Base-by-base conservation (phyloP, 1,284 basidiomycete genomes). In the Kalmanozyma brasiliensis region DNA sequence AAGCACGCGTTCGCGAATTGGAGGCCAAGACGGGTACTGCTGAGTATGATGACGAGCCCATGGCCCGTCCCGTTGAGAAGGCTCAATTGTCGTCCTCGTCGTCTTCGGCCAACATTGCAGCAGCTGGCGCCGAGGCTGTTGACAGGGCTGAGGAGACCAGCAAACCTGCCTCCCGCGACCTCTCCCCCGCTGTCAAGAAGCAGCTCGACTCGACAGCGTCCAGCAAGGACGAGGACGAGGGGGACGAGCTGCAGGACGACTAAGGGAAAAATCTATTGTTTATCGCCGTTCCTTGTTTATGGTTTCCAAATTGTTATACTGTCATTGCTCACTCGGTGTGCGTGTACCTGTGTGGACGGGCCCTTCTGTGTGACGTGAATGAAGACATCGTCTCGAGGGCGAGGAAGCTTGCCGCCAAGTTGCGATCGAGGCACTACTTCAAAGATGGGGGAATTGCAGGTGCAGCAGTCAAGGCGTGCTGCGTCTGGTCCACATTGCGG, bases 1-100 rank as follows among this genome's bases (percentile, higher is more conserved):
- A 81, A 45, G 65, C 59, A 1, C 52, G 75, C 11, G 70, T 74
- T 11, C 49, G 64, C 13, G 67, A 63, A 33, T 49, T 78, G 24
- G 74, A 77, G 48, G 47, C 56, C 23, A 55, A 56, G 57, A 59
- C 49, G 6, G 61, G 67, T 10, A 40, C 49, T 2, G 40, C 62
- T 11, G 62, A 56, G 4, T 55, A 60, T 16, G 43, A 52, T 5
- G 52, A 52, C 16, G 57, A 52, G 20, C 34, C 46, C 8, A 32
- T 49, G 37, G 26, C 52, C 19, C 49, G 52, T 7, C 2, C 36
- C 3, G 37, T 36, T 5, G 56, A n/a, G n/a, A n/a, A n/a, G n/a
- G n/a, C n/a, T n/a, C n/a, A n/a, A n/a, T n/a, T n/a, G n/a, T n/a
- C n/a, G n/a, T n/a, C n/a, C n/a, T n/a, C n/a, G n/a, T n/a, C n/a